Conservation (phyloP, 2,329 filamentous ascomycete species). For the Colletotrichum karsti region DNA sequence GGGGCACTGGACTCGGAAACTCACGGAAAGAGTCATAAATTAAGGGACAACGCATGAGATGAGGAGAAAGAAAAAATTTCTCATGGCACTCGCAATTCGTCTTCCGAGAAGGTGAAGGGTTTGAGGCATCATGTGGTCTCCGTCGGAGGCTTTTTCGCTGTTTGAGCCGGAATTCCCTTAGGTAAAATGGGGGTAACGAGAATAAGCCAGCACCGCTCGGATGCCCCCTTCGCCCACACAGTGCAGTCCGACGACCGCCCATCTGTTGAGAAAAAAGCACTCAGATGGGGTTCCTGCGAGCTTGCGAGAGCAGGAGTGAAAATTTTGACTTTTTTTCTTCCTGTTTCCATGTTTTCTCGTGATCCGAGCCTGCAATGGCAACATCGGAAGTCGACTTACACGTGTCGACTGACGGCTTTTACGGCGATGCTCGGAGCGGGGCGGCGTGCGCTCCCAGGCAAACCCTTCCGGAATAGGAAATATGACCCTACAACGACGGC, state of each 20-base stretch:
- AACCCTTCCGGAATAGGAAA: constrained; percentile 1
- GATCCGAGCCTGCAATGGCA: background rate
- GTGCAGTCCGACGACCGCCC: background rate
- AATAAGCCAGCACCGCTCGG: background rate
- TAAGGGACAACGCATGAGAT: background rate
- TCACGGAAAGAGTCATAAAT: background rate
- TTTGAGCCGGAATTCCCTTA: background rate
- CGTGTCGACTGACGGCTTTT: background rate
- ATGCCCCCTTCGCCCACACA: background rate
- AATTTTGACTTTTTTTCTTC: background rate
- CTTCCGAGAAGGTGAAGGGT: background rate
- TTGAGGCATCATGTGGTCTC: constrained; percentile 6
- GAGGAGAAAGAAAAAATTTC: background rate
- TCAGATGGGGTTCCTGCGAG: background rate
- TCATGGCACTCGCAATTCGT: background rate
- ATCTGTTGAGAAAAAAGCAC: background rate
- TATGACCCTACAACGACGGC: background rate
- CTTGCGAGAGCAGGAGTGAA: background rate
- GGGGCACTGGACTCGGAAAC: background rate
- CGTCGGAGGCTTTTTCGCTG: constrained; percentile 8
- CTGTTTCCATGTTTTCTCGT: too few species aligned
- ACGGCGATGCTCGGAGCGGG: background rate
- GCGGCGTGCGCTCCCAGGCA: background rate
- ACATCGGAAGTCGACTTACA: background rate
- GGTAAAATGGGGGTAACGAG: constrained; percentile 14